These are phyloP conservation scores for Zoysia japonica DNA, from an alignment of 176 grass and related monocot genomes.

Conservation along the genomic window DNA sequence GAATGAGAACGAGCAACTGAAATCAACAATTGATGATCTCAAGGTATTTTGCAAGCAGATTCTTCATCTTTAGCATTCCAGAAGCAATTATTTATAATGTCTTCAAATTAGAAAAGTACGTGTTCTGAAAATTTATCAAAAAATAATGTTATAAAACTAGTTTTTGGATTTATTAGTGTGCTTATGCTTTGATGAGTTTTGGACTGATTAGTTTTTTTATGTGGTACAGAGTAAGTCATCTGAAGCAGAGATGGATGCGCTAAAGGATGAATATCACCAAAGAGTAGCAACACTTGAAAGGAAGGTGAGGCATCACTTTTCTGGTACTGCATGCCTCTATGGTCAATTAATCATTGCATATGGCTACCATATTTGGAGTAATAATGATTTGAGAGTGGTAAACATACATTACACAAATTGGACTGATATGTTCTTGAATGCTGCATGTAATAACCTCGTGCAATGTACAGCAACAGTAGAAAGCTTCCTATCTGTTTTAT, in stretches of 20 bases:
- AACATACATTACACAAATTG: neutral
- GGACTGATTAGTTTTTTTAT: constrained; percentile 23
- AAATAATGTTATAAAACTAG: neutral
- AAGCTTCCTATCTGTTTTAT: constrained; percentile 2
- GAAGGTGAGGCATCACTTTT: constrained; percentile 59
- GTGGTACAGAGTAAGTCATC: constrained; percentile 66
- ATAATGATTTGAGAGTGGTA: neutral
- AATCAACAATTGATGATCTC: constrained; percentile 82
- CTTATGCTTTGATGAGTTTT: constrained; percentile 2
- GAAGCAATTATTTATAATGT: constrained; percentile 13
- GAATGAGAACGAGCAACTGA: constrained; percentile 90
- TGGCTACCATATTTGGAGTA: constrained; percentile 17
- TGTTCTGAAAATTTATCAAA: constrained; percentile 2
- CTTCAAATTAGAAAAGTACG: neutral
- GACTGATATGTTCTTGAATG: neutral
- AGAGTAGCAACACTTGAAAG: constrained; percentile 98
- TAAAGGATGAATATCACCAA: constrained; percentile 96
- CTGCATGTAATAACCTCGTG: neutral
- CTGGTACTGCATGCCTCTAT: constrained; percentile 8
- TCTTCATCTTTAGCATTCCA: constrained; percentile 28
- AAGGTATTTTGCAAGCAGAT: constrained; percentile 66
- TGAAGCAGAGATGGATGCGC: constrained; percentile 78
- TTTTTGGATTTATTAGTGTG: too few species aligned
- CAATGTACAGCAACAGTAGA: constrained; percentile 1
- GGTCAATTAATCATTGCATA: neutral